Evolutionary conservation across 2,329 filamentous ascomycete species (phyloP), one percentile per base, ranked within the genome.

Genomic region (Blastomyces emzantsi): DNA sequence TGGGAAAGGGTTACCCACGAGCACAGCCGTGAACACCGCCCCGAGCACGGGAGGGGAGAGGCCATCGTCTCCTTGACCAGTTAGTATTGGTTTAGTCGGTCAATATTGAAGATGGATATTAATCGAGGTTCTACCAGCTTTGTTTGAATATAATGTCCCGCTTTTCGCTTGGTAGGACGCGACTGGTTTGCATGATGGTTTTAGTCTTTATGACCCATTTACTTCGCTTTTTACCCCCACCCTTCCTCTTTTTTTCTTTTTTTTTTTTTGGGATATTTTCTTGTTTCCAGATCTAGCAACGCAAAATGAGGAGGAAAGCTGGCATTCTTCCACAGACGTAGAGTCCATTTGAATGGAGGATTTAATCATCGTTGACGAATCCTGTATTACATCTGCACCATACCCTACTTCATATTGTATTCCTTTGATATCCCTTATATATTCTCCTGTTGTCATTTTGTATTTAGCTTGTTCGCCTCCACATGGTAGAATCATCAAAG

Each of bases 1-100:
- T n/a, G 52, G 61, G 36, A 57, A 47, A n/a, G 61, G 61, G 2
- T 49, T 62, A 19, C 47, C 45, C 15, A 30, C 22, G 17, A 57
- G n/a, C 19, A 51, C 49, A 22, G 41, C 25, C 1, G 3, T 17
- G 51, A 57, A 15, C 25, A 39, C 33, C 13, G 15, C 25, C 1
- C 1, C 41, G 11, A 33, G 43, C 19, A 33, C 49, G 7, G 49
- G 22, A 17, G 22, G 25, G 4, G 49, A 52, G 49, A 52, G 22
- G 13, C 49, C 49, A 30, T 52, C 49, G 25, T 3, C 49, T 25
- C 25, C 55, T 57, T 41, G 25, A 25, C 55, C 39, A 33, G 25
- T 30, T 52, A 15, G n/a, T 52, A 9, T 30, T 52, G 33, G 36
- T 39, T 39, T 25, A 49, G n/a, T 30, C 13, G 3, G 49, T 28